A percentile compares a stretch with the other conserved stretches of the same genome.
These are phyloP conservation scores for Geotrichum reessii DNA, from an alignment of 1,139 yeast genomes.

Conservation along the genomic window DNA sequence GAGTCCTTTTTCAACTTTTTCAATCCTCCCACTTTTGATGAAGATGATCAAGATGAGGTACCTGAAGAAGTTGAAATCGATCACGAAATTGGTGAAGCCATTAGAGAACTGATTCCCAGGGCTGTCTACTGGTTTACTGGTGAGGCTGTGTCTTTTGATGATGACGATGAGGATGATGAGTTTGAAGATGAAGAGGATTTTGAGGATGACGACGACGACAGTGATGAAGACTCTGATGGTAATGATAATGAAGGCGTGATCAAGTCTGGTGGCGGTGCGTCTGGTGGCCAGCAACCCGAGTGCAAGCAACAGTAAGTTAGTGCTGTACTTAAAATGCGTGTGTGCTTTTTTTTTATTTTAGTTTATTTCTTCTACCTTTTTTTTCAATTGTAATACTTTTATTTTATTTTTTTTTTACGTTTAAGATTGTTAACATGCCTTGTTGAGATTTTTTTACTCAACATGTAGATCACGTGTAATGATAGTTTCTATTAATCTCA, in stretches of 20 bases:
- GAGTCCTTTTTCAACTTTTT: conserved; percentile 95
- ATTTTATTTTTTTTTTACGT: background rate
- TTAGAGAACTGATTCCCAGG: conserved; percentile 93
- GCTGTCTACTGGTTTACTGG: conserved; percentile 99
- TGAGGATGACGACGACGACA: conserved; percentile 48
- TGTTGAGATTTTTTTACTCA: background rate
- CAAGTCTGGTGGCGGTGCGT: conserved; percentile 29
- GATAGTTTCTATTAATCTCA: background rate
- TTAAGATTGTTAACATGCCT: too few relatives aligned
- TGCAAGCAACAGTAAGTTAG: conserved; percentile 15
- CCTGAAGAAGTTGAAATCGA: conserved; percentile 80
- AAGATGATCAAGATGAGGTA: conserved; percentile 45
- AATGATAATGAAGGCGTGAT: conserved; percentile 20
- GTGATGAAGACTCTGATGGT: conserved; percentile 36
- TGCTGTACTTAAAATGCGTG: background rate
- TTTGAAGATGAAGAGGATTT: conserved; percentile 46
- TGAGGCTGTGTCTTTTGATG: conserved; percentile 62
- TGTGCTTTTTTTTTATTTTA: too few relatives aligned
- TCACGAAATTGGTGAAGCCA: conserved; percentile 93
- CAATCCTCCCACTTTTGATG: conserved; percentile 64
- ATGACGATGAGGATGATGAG: conserved; percentile 48
- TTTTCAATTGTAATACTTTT: background rate
- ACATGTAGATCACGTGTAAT: background rate
- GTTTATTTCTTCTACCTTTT: background rate
- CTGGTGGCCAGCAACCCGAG: conserved; percentile 20